Evolutionary conservation across 352 stramenopile species (phyloP), one percentile per base, ranked within the genome.

Genomic region (Globisporangium ultimum): DNA sequence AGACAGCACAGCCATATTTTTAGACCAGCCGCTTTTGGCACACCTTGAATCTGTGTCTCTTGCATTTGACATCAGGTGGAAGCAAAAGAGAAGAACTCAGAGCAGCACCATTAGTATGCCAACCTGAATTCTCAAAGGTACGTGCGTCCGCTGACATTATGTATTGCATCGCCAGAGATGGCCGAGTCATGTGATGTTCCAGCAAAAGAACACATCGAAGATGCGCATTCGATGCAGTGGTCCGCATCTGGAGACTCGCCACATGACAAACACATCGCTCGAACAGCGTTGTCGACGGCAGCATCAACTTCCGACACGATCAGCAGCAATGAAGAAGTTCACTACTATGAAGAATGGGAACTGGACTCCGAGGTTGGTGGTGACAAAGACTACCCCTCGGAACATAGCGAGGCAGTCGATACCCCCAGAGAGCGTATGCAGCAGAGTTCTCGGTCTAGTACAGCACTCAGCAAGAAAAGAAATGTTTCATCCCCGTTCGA

Each of bases 311-410:
- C 67, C 7, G 74, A 80, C 5, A 76, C 72, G 21, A 81, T 79
- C 53, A 58, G 51, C 54, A 81, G 67, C 49, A 66, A 49, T 36
- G 74, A 81, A 17, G 64, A 76, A 32, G 62, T 74, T 1, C 68
- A 64, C 18, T 60, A 56, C 38, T 79, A 64, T 32, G 63, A 80
- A 10, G 74, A 83, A 15, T 82, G 70, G 66, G 66, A 76, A 12
- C 60, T 77, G 51, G 38, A 42, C 36, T 55, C 47, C 40, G 49
- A 63, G 5, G 18, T 21, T 7, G 56, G 41, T 8, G 48, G 17
- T 49, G 32, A 12, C 21, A 21, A 15, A 8, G 47, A 49, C 32
- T 11, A 0, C 8, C 5, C 22, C 3, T 36, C 38, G 20, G 48
- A 57, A 20, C 17, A n/a, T 15, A 36, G 38, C 17, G 52, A 48